Base-by-base conservation (phyloP, 768 basidiomycete species). In the Tulasnella sp. region DNA sequence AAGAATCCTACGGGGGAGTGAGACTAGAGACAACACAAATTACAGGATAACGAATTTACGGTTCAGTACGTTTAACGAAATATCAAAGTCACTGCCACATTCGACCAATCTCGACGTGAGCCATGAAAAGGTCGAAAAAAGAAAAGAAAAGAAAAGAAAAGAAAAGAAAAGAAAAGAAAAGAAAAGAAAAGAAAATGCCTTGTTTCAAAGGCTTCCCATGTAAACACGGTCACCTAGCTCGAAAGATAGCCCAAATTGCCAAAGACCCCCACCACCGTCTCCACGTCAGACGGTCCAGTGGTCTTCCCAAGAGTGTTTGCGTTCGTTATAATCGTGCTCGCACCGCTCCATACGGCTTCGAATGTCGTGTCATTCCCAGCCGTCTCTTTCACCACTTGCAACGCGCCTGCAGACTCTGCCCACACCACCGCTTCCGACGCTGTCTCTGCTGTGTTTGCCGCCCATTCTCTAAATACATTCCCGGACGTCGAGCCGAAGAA, bases 401-500 rank as follows among this genome's bases (percentile, higher is more conserved):
- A 70, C 17, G 81, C 77, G 17, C 75, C 72, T 7, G 79, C 71
- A 57, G 73, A 73, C 60, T 81, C 73, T 2, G 82, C 70, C 83
- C 83, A 84, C 22, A 71, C 65, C 34, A 82, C 34, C n/a, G 46
- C 30, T n/a, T 29, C 27, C 22, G 31, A 70, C 19, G 68, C 65
- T 27, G 68, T 66, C 41, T 68, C 66, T 34, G 73, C 67, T 17
- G 68, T 71, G 34, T 72, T 69, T 52, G 82, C 75, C 5, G 79
- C 74, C 81, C 80, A 84, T 50, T 74, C 68, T 8, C 82, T 77
- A 51, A 84, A 65, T 22, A 73, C 70, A 17, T 66, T 67, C 3
- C 78, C 79, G 50, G 73, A 69, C 42, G 73, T 68, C 29, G 81
- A 79, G 17, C 83, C 84, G 66, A 84, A 84, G 65, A 83, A 83